phyloP scores from a whole-genome alignment of 768 basidiomycete genomes.

The Dioszegia crocea region DNA sequence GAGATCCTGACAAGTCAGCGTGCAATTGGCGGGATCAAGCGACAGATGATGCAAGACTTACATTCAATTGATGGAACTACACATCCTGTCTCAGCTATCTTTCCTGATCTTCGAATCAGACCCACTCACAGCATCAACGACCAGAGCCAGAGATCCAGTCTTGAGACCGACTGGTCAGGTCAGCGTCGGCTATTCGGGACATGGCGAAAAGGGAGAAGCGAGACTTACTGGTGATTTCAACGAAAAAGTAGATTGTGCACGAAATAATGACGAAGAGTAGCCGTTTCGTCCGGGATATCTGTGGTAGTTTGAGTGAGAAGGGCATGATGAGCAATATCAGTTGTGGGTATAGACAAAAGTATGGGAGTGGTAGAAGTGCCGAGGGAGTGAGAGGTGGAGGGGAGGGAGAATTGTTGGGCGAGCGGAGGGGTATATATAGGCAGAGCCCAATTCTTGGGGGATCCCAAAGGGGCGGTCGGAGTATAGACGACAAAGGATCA shows the following conservation, averaged over 20 bases:
- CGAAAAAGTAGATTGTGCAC: constrained; percentile 4
- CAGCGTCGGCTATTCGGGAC: not conserved
- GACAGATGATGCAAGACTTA: constrained; percentile 35
- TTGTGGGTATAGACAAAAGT: not conserved
- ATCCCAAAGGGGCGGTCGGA: not conserved
- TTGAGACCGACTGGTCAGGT: constrained; percentile 55
- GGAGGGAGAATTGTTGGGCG: not conserved
- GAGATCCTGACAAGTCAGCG: not conserved
- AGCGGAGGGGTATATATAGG: not conserved
- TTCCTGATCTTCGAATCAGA: not conserved
- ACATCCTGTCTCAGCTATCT: not conserved
- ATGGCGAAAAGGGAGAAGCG: not conserved
- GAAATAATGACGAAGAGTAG: constrained; percentile 6
- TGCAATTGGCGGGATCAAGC: not conserved
- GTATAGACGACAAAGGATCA: not conserved
- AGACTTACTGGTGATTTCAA: constrained; percentile 5
- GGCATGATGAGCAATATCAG: not conserved
- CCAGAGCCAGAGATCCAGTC: constrained; percentile 58
- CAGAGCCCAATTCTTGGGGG: no score
- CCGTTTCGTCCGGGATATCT: constrained; percentile 2
- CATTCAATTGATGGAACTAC: constrained; percentile 61
- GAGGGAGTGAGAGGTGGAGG: not conserved
- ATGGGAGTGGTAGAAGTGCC: not conserved
- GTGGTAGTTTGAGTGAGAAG: not conserved
- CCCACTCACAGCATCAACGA: constrained; percentile 58